Percentiles rank a stretch among this genome's conserved stretches.
These are phyloP conservation scores for Ilyonectria robusta DNA, from an alignment of 2,329 filamentous ascomycete genomes.

Conservation along the genomic window DNA sequence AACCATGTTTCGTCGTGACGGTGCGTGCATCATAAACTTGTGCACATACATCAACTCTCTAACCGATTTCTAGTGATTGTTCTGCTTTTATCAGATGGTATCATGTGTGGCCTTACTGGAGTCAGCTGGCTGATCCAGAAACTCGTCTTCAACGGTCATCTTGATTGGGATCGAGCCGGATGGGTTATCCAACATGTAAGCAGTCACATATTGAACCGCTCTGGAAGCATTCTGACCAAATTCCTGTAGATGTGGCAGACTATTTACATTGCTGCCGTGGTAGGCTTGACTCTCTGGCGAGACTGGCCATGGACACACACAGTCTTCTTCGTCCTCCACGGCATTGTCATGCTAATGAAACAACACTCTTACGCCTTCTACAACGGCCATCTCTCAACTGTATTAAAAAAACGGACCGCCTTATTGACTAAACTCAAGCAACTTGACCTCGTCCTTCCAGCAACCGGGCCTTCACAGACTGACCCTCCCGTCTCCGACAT, in stretches of 20 bases:
- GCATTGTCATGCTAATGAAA: conserved; percentile 85
- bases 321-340: conserved; percentile 82
- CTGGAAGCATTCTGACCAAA: background rate
- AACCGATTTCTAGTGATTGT: conserved; percentile 60
- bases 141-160: conserved; percentile 68
- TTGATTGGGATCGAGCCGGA: conserved; percentile 77
- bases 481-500: conserved; percentile 58
- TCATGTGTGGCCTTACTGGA: conserved; percentile 76
- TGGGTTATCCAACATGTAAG: conserved; percentile 81
- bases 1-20: conserved; percentile 72
- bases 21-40: conserved; percentile 45
- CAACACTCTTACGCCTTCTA: conserved; percentile 86
- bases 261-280: conserved; percentile 71
- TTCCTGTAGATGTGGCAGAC: conserved; percentile 75
- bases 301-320: conserved; percentile 90
- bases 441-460: conserved; percentile 67
- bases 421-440: conserved; percentile 67
- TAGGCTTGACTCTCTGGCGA: conserved; percentile 77
- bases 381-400: conserved; percentile 79
- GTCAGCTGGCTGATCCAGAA: conserved; percentile 77
- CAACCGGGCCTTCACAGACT: conserved; percentile 59
- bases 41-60: background rate
- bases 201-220: background rate
- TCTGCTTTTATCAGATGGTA: conserved; percentile 74
- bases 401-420: conserved; percentile 65